Evolutionary conservation across 1,139 yeast genomes (phyloP).

Genomic region (Citeromyces hawaiiensis): DNA sequence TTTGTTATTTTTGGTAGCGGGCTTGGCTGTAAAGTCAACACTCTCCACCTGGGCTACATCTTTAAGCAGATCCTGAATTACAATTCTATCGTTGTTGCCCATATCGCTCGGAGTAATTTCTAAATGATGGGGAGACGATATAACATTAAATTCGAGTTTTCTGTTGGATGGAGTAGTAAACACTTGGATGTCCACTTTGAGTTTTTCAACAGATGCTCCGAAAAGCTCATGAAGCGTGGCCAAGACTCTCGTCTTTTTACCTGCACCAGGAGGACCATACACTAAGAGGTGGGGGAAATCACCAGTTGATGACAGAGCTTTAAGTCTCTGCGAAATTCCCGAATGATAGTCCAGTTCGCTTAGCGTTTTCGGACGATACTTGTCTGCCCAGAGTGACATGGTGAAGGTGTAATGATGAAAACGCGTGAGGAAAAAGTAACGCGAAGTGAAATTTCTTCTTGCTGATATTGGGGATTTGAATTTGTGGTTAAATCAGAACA

Average conservation of each 20-base stretch:
- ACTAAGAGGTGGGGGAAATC: slow-evolving; percentile 89
- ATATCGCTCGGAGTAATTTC: slow-evolving; percentile 96
- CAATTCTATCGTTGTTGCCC: slow-evolving; percentile 91
- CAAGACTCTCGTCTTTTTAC: slow-evolving; percentile 88
- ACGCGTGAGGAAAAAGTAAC: too few species aligned
- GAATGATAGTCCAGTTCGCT: slow-evolving; percentile 54
- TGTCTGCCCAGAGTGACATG: slow-evolving; percentile 96
- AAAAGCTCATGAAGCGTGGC: slow-evolving; percentile 69
- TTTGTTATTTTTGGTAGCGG: slow-evolving; percentile 27
- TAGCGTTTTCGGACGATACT: slow-evolving; percentile 68
- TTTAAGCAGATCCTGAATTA: slow-evolving; percentile 84
- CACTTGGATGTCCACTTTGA: slow-evolving; percentile 82
- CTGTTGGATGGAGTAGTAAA: slow-evolving; percentile 61
- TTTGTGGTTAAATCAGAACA: too few species aligned
- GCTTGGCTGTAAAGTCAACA: slow-evolving; percentile 50
- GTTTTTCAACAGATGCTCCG: slow-evolving; percentile 68
- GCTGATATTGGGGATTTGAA: too few species aligned
- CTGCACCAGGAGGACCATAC: slow-evolving; percentile 95
- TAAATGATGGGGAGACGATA: slow-evolving; percentile 79
- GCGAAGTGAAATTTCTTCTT: too few species aligned
- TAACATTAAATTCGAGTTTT: slow-evolving; percentile 81
- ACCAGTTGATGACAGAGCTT: slow-evolving; percentile 46
- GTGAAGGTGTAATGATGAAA: not conserved
- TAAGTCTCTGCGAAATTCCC: slow-evolving; percentile 47
- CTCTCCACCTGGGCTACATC: slow-evolving; percentile 95